Evolutionary conservation across 192 early-diverging fungal genomes (phyloP), one percentile per base, ranked within the genome.

Genomic region (Geosiphon pyriformis): DNA sequence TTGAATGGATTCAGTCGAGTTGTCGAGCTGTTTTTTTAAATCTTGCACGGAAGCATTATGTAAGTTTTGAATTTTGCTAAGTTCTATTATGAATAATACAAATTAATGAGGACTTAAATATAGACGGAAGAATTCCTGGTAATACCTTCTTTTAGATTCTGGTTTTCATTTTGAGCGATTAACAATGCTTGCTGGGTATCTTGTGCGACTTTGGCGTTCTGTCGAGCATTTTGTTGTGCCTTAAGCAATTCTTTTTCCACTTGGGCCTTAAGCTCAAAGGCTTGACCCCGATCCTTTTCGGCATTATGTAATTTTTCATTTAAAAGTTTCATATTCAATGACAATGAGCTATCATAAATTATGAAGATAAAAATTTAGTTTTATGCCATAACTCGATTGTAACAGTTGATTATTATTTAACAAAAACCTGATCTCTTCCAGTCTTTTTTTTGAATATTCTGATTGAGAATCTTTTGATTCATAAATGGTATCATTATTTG

Each of bases 1-100:
- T n/a, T 77, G 67, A 53, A 67, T 70, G 33, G 69, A 27, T 31
- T 75, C 73, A 20, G 73, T 75, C 27, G 73, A 70, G 30, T 74
- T 71, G 3, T 61, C 60, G 0, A 78, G 63, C 27, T 70, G 20
- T 63, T 74, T 59, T 60, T 73, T 52, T 72, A 47, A 63, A 63
- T 77, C 59, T 70, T 52, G 18, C n/a, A 64, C 31, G 27, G 22
- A 51, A 20, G 46, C 27, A 33, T 22, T 20, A 51, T 64, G 37
- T 22, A 30, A 66, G 23, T 61, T 35, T 31, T 75, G 70, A 7
- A 63, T 61, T 18, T 72, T 65, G 6, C 59, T 59, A 46, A 74
- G 29, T 47, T 76, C 75, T 46, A 64, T n/a, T n/a, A n/a, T n/a
- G n/a, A n/a, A n/a, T n/a, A n/a, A n/a, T n/a, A n/a, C n/a, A n/a